phyloP scores from a whole-genome alignment of 2,329 filamentous ascomycete genomes.

The Epichloe bromicola region DNA sequence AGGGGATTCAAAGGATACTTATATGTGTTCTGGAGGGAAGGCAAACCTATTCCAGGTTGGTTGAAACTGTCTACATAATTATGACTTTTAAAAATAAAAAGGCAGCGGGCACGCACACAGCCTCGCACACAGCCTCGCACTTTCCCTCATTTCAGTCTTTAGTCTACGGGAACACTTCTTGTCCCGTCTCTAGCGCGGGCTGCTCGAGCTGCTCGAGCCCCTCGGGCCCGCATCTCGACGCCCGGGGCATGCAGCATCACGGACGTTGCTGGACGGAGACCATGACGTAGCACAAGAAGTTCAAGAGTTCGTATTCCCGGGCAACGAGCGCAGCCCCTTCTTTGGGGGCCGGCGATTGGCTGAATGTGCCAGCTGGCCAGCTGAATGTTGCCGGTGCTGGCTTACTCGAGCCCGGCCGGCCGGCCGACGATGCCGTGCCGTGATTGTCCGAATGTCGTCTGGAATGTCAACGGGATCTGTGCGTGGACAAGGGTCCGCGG shows the following conservation, averaged over 20 bases:
- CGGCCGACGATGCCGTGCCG: too few relatives aligned
- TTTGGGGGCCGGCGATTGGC: background rate
- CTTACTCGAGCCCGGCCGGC: too few relatives aligned
- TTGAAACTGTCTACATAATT: background rate
- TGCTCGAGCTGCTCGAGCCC: background rate
- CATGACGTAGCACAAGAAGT: background rate
- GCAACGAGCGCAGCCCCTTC: background rate
- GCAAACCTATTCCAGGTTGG: background rate
- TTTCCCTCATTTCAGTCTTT: background rate
- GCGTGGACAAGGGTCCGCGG: too few relatives aligned
- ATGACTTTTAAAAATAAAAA: too few relatives aligned
- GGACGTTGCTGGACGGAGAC: background rate
- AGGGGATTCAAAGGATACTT: background rate
- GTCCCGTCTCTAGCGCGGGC: background rate
- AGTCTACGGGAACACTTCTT: too few relatives aligned
- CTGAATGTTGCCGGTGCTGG: too few relatives aligned
- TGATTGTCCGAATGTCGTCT: too few relatives aligned
- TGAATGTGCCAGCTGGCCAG: background rate
- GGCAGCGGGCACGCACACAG: background rate
- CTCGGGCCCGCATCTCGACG: background rate
- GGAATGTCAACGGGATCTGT: too few relatives aligned
- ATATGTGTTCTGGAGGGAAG: background rate
- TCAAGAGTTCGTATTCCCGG: background rate
- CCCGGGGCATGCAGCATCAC: background rate
- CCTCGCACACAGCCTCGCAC: background rate